Evolutionary conservation across 345 rosid species (phyloP).

Genomic region (Excoecaria cochinchinensis): DNA sequence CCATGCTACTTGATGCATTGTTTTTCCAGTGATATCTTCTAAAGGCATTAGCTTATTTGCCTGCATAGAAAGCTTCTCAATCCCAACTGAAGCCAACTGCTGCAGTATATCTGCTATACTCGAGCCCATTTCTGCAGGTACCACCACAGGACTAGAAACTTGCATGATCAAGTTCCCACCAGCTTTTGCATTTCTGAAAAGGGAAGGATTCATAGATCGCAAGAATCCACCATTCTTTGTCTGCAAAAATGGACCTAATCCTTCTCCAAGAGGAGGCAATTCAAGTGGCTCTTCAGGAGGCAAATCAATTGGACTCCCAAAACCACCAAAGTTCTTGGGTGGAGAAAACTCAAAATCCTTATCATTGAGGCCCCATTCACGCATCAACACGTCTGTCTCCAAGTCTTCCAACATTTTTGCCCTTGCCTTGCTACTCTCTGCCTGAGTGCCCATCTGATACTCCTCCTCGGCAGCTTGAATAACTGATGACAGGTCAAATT

Average conservation of each 20-base stretch:
- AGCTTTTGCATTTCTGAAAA: constrained; percentile 60
- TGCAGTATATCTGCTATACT: constrained; percentile 68
- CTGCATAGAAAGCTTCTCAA: constrained; percentile 91
- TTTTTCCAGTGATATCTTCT: constrained; percentile 89
- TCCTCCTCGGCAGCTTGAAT: constrained; percentile 64
- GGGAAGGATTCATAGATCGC: constrained; percentile 75
- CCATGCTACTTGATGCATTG: constrained; percentile 79
- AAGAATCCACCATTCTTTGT: constrained; percentile 79
- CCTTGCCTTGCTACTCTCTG: constrained; percentile 41
- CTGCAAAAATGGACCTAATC: constrained; percentile 79
- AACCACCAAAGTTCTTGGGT: constrained; percentile 40
- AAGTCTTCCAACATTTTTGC: constrained; percentile 72
- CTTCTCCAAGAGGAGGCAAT: constrained; percentile 79
- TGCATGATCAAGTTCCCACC: constrained; percentile 89
- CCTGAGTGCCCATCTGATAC: constrained; percentile 44
- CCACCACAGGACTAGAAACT: constrained; percentile 89
- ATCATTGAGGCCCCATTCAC: constrained; percentile 85
- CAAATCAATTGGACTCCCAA: constrained; percentile 60
- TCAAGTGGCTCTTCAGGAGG: constrained; percentile 54
- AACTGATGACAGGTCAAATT: constrained; percentile 48
- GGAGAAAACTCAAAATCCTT: constrained; percentile 72
- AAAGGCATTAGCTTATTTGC: constrained; percentile 91
- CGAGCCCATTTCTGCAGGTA: constrained; percentile 96
- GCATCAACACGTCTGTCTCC: constrained; percentile 89
- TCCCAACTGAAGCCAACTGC: constrained; percentile 77